Percentiles rank a stretch among this genome's conserved stretches.
phyloP scores from a whole-genome alignment of 495 filamentous ascomycete genomes.

The Endocarpon pusillum region DNA sequence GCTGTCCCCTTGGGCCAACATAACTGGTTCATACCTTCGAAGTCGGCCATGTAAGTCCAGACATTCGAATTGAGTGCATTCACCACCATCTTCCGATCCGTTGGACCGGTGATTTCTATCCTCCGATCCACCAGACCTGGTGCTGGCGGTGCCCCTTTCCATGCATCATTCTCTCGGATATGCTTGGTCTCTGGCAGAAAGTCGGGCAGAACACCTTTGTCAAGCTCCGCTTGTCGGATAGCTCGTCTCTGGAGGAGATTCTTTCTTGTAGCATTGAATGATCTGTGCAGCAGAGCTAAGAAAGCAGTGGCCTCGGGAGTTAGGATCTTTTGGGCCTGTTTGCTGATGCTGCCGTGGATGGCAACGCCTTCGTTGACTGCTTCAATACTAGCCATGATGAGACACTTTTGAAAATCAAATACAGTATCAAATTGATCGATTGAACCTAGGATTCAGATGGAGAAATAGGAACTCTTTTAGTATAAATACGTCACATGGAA shows the following conservation, averaged over 20 bases:
- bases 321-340: conserved; percentile 75
- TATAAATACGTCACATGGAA: not conserved
- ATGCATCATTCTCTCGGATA: conserved; percentile 86
- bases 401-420: conserved; percentile 2
- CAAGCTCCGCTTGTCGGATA: conserved; percentile 82
- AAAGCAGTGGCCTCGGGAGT: conserved; percentile 84
- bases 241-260: conserved; percentile 72
- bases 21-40: conserved; percentile 51
- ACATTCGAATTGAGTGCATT: conserved; percentile 95
- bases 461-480: not conserved
- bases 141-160: conserved; percentile 87
- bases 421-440: not conserved
- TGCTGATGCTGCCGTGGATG: conserved; percentile 60
- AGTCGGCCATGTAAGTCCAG: conserved; percentile 99
- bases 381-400: conserved; percentile 53
- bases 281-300: conserved; percentile 81
- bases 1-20: not conserved
- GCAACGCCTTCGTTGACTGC: conserved; percentile 72
- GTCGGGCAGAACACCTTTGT: conserved; percentile 78
- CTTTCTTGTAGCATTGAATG: conserved; percentile 85
- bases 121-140: conserved; percentile 86
- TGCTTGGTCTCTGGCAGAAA: conserved; percentile 93
- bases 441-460: not conserved
- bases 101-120: conserved; percentile 98
- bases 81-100: conserved; percentile 98